Conservation (phyloP, 208 protist genomes). For the Trypanosomatidae sp. region DNA sequence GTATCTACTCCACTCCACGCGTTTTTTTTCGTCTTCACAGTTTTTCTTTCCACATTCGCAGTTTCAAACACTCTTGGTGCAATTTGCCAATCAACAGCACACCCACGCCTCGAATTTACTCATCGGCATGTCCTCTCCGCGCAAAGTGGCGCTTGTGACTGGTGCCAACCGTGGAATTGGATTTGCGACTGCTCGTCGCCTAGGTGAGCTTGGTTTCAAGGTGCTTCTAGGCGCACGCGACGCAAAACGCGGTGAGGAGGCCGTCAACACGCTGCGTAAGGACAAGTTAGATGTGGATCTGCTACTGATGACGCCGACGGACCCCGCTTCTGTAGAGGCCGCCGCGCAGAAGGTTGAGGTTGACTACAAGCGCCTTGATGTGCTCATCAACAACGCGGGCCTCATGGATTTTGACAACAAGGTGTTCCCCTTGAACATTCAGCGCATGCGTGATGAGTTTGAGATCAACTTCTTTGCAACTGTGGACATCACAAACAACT, state of each 20-base stretch:
- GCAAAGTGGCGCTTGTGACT: constrained; percentile 65
- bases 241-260: constrained; percentile 48
- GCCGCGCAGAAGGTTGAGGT: constrained; percentile 47
- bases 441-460: constrained; percentile 43
- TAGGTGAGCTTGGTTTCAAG: constrained; percentile 62
- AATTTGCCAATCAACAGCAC: neutral
- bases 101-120: neutral
- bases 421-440: constrained; percentile 50
- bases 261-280: constrained; percentile 37
- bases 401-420: constrained; percentile 41
- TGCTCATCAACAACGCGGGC: constrained; percentile 83
- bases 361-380: constrained; percentile 55
- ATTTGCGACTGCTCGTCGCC: constrained; percentile 57
- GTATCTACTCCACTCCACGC: neutral
- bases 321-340: constrained; percentile 44
- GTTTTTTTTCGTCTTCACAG: constrained; percentile 2
- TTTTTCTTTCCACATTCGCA: neutral
- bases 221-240: constrained; percentile 79
- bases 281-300: constrained; percentile 51
- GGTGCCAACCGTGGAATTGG: constrained; percentile 89
- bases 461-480: constrained; percentile 74
- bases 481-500: constrained; percentile 70
- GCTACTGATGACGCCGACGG: constrained; percentile 51
- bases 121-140: constrained; percentile 28
- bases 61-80: neutral